phyloP scores from a whole-genome alignment of 2,329 filamentous ascomycete species.

The Fusarium foetens region DNA sequence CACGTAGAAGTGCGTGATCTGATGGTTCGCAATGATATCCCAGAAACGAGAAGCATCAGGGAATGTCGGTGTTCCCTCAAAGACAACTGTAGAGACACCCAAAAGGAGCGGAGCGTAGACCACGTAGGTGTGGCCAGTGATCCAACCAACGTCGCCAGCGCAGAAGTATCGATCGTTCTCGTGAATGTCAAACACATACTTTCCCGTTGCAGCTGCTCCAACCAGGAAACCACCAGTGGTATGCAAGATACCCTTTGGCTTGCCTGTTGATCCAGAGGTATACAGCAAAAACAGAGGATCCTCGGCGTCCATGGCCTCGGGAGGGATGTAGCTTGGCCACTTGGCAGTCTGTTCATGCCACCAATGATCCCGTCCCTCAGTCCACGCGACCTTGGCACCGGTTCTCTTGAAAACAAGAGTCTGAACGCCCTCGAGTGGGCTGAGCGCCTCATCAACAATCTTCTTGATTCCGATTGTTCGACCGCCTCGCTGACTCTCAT shows the following conservation, averaged over 20 bases:
- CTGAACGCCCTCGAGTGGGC: constrained; percentile 78
- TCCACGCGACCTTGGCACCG: constrained; percentile 86
- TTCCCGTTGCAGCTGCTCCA: constrained; percentile 87
- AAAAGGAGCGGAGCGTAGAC: constrained; percentile 91
- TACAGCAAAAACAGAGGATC: constrained; percentile 95
- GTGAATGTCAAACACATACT: constrained; percentile 97
- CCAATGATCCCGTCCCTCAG: constrained; percentile 85
- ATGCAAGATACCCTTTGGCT: constrained; percentile 97
- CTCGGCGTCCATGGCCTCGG: constrained; percentile 86
- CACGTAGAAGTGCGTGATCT: constrained; percentile 95
- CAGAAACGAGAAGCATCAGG: constrained; percentile 95
- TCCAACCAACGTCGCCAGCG: constrained; percentile 95
- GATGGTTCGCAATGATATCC: constrained; percentile 91
- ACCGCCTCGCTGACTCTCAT: constrained; percentile 93
- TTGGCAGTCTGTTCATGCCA: constrained; percentile 97
- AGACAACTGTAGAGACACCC: constrained; percentile 90
- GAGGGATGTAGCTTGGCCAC: constrained; percentile 87
- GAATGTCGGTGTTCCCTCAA: constrained; percentile 93
- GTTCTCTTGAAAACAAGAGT: constrained; percentile 92
- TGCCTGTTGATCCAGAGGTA: constrained; percentile 93
- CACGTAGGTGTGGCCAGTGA: constrained; percentile 95
- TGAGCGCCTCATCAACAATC: constrained; percentile 94
- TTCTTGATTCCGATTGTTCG: constrained; percentile 95
- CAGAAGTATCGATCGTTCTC: constrained; percentile 91
- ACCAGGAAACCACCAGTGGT: constrained; percentile 90